phyloP scores from a whole-genome alignment of 1,139 yeast species.

The Yamadazyma atmosphaerica region DNA sequence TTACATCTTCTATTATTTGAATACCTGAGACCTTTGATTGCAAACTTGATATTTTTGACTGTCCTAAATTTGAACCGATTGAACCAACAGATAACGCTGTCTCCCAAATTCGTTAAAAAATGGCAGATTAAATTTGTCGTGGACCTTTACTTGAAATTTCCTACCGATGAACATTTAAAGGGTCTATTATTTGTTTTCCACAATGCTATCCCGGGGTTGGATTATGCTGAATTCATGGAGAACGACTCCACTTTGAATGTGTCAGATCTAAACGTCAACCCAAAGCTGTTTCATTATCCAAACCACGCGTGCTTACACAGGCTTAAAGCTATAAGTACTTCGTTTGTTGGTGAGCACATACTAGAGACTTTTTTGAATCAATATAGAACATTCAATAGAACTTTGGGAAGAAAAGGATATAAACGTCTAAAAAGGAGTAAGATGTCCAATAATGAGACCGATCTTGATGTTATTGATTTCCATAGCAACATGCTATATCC shows the following conservation, averaged over 20 bases:
- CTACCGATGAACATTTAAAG: slow-evolving; percentile 32
- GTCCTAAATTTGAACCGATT: slow-evolving; percentile 17
- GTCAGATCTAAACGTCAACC: background rate
- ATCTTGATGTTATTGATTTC: slow-evolving; percentile 15
- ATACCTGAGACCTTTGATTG: slow-evolving; percentile 31
- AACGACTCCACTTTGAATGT: background rate
- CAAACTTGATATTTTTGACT: slow-evolving; percentile 29
- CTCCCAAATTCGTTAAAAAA: slow-evolving; percentile 19
- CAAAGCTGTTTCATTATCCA: slow-evolving; percentile 17
- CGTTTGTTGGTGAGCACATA: background rate
- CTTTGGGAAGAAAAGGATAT: slow-evolving; percentile 12
- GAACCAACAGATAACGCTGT: background rate
- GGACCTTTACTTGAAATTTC: slow-evolving; percentile 34
- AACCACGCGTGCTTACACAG: slow-evolving; percentile 10
- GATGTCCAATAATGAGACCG: slow-evolving; percentile 2
- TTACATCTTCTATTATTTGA: slow-evolving; percentile 34
- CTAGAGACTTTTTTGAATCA: slow-evolving; percentile 8
- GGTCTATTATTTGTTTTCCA: slow-evolving; percentile 25
- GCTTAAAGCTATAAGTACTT: slow-evolving; percentile 5
- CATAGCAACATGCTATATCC: background rate
- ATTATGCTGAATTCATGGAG: slow-evolving; percentile 13
- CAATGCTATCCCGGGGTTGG: slow-evolving; percentile 24
- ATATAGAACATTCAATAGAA: slow-evolving; percentile 16
- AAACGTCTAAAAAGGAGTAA: background rate
- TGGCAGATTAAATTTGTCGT: slow-evolving; percentile 40